A percentile compares a stretch with the other conserved stretches of the same genome.
Evolutionary conservation across 768 basidiomycete species (phyloP).

Genomic region (Aureoboletus auriporus): DNA sequence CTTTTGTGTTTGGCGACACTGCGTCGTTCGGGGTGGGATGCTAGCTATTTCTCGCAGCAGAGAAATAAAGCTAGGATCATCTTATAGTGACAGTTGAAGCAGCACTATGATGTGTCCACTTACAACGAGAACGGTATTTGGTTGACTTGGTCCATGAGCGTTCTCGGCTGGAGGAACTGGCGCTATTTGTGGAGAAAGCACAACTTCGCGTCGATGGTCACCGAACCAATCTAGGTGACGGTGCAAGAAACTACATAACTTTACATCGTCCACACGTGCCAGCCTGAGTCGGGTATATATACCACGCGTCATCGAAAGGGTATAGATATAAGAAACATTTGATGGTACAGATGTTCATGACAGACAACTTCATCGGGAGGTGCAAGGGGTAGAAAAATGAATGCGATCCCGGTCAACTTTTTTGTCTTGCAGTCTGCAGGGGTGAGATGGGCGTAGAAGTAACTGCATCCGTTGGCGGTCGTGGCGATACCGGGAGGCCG

Average conservation of each 20-base stretch:
- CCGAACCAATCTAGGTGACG: too few relatives aligned
- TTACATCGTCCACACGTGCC: neutral
- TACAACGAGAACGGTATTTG: conserved; percentile 44
- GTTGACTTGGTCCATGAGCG: conserved; percentile 1
- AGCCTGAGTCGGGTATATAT: conserved; percentile 19
- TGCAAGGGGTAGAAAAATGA: neutral
- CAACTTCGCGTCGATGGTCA: neutral
- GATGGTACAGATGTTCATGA: conserved; percentile 11
- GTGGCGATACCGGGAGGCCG: conserved; percentile 52
- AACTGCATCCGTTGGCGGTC: conserved; percentile 16
- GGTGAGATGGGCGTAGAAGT: conserved; percentile 15
- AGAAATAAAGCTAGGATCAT: conserved; percentile 42
- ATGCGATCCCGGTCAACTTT: conserved; percentile 10
- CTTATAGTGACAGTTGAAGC: neutral
- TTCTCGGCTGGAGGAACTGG: too few relatives aligned
- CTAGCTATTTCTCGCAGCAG: conserved; percentile 44
- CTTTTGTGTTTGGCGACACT: conserved; percentile 9
- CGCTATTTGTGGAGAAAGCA: too few relatives aligned
- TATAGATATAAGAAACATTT: conserved; percentile 24
- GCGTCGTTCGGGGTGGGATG: conserved; percentile 18
- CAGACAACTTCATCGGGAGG: neutral
- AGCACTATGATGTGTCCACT: conserved; percentile 12
- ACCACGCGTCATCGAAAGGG: conserved; percentile 15
- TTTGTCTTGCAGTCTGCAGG: conserved; percentile 22
- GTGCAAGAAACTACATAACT: neutral